phyloP scores from a whole-genome alignment of 2,329 filamentous ascomycete species.

The Fusarium sp. region DNA sequence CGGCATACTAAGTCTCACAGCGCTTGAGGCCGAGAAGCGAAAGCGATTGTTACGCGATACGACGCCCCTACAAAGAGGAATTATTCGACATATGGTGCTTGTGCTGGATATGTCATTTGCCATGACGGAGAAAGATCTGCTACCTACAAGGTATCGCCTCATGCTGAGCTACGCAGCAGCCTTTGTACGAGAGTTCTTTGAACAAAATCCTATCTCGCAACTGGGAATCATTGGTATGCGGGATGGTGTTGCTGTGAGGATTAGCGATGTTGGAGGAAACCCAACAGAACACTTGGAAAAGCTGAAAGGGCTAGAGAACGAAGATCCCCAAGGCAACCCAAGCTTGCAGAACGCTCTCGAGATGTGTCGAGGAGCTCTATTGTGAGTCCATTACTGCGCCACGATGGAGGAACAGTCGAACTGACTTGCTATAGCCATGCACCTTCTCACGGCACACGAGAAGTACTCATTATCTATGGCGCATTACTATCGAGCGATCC shows the following conservation, averaged over 20 bases:
- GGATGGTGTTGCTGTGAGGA: slow-evolving; percentile 85
- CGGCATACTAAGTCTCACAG: slow-evolving; percentile 81
- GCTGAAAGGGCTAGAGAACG: slow-evolving; percentile 73
- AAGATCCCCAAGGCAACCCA: slow-evolving; percentile 79
- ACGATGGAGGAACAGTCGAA: neutral
- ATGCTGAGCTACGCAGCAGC: slow-evolving; percentile 84
- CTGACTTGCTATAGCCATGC: slow-evolving; percentile 71
- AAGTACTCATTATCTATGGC: slow-evolving; percentile 92
- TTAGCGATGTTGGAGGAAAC: slow-evolving; percentile 93
- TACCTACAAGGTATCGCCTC: slow-evolving; percentile 87
- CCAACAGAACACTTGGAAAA: slow-evolving; percentile 87
- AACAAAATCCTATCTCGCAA: slow-evolving; percentile 98
- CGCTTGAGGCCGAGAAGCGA: slow-evolving; percentile 85
- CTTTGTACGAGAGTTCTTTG: slow-evolving; percentile 95
- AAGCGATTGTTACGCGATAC: slow-evolving; percentile 88
- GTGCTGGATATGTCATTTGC: slow-evolving; percentile 92
- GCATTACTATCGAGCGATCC: slow-evolving; percentile 92
- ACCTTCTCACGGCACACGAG: slow-evolving; percentile 91
- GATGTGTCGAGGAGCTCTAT: slow-evolving; percentile 92
- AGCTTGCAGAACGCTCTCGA: slow-evolving; percentile 95
- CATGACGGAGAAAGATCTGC: slow-evolving; percentile 94
- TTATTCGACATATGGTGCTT: slow-evolving; percentile 94
- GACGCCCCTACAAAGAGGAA: slow-evolving; percentile 93
- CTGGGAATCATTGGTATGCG: slow-evolving; percentile 93
- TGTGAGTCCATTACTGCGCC: slow-evolving; percentile 58